Conservation (phyloP, 257 asterid species). For the Echites panduratus region DNA sequence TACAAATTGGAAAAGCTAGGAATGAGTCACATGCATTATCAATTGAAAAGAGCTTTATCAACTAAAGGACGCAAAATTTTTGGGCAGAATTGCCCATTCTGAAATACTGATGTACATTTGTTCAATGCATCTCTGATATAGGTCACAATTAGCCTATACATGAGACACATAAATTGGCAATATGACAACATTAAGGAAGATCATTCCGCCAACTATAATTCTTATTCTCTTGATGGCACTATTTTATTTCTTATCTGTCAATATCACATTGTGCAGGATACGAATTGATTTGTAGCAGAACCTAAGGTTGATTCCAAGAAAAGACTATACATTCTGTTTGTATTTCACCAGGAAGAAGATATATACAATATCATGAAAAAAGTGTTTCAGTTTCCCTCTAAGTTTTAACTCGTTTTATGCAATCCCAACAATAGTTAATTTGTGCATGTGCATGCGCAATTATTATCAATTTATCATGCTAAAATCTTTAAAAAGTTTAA, state of each 20-base stretch:
- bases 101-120: background rate
- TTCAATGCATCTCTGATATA: background rate
- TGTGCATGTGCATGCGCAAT: too few species aligned
- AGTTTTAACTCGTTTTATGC: too few species aligned
- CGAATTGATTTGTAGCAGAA: background rate
- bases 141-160: background rate
- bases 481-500: too few species aligned
- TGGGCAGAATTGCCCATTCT: background rate
- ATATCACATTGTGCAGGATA: background rate
- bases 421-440: too few species aligned
- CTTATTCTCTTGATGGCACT: background rate
- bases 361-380: too few species aligned
- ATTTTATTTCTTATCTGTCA: background rate
- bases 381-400: too few species aligned
- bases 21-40: constrained; percentile 24
- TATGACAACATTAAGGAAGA: background rate
- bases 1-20: constrained; percentile 38
- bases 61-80: background rate
- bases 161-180: background rate
- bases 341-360: too few species aligned
- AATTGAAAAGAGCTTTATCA: background rate
- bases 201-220: background rate
- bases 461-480: too few species aligned
- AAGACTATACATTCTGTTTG: too few species aligned
- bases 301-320: background rate